These are phyloP conservation scores for Leptoxyphium fumago DNA, from an alignment of 2,329 filamentous ascomycete genomes.

Conservation along the genomic window DNA sequence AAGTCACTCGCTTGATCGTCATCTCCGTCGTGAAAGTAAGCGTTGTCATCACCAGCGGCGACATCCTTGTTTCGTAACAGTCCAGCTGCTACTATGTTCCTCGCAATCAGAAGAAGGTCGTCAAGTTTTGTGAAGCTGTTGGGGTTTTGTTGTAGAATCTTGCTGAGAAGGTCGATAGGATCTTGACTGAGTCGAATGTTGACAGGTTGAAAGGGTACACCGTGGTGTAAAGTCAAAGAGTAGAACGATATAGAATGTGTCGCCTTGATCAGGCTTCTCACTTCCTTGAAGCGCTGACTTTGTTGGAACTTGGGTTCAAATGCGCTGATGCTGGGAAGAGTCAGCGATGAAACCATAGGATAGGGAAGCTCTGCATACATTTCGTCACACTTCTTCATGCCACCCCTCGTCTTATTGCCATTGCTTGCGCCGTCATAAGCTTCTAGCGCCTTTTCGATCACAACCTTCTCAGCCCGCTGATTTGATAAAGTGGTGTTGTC, in stretches of 20 bases:
- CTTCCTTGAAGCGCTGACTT: constrained; percentile 38
- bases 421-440: constrained; percentile 74
- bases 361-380: constrained; percentile 38
- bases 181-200: constrained; percentile 63
- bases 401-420: constrained; percentile 60
- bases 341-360: not conserved
- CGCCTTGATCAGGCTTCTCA: constrained; percentile 52
- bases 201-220: constrained; percentile 65
- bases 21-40: constrained; percentile 11
- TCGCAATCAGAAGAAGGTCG: constrained; percentile 55
- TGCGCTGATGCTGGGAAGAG: constrained; percentile 40
- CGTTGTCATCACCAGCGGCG: constrained; percentile 15
- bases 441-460: constrained; percentile 49
- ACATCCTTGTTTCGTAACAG: constrained; percentile 14
- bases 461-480: constrained; percentile 38
- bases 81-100: constrained; percentile 47
- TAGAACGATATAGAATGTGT: constrained; percentile 66
- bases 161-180: constrained; percentile 57
- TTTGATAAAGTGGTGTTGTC: constrained; percentile 26
- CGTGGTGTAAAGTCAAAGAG: constrained; percentile 62
- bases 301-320: constrained; percentile 45
- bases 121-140: constrained; percentile 61
- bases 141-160: constrained; percentile 60
- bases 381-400: constrained; percentile 62
- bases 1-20: constrained; percentile 11